Base-by-base conservation (phyloP, 2,329 filamentous ascomycete genomes). In the Fusarium avenaceum region DNA sequence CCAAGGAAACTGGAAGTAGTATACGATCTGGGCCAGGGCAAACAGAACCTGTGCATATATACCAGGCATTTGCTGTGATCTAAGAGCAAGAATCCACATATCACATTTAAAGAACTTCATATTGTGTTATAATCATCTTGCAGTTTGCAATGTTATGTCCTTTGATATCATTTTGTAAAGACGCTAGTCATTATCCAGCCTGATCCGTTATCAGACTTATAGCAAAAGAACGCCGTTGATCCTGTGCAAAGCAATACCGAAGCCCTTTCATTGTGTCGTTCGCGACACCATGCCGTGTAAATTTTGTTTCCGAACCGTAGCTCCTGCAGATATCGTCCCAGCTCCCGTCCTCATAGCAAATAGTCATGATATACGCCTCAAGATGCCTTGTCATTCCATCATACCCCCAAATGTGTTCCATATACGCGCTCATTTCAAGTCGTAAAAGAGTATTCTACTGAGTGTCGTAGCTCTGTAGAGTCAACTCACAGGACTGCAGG, bases 201-300 rank as follows among this genome's bases (percentile, higher is more conserved):
- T 45, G 47, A 64, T 62, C 61, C 56, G 32, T 52, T 48, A 55
- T 64, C 43, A 53, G 53, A 56, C 44, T 61, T 60, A 57, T 70
- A 63, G 65, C 30, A 64, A 57, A 69, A 68, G 40, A 65, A 70
- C 67, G 67, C 63, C 67, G 57, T 61, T 51, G 24, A 61, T 60
- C 59, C 61, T 70, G 48, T 69, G 57, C 55, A 70, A 63, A 57
- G 26, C 55, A 52, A 26, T 59, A 48, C 59, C 47, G 38, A 61
- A 48, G 46, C 56, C 44, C 28, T 40, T 45, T 24, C 30, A 17
- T 43, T 20, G 48, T 66, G 50, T 33, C 39, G 33, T 53, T 43
- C 44, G 35, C 58, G 52, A 55, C 65, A 46, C 39, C 32, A 45
- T 63, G 22, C 42, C 50, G 33, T 56, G 22, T 45, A 52, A 42